Conservation (phyloP, 2,329 filamentous ascomycete genomes). For the Parafenestella ontariensis region DNA sequence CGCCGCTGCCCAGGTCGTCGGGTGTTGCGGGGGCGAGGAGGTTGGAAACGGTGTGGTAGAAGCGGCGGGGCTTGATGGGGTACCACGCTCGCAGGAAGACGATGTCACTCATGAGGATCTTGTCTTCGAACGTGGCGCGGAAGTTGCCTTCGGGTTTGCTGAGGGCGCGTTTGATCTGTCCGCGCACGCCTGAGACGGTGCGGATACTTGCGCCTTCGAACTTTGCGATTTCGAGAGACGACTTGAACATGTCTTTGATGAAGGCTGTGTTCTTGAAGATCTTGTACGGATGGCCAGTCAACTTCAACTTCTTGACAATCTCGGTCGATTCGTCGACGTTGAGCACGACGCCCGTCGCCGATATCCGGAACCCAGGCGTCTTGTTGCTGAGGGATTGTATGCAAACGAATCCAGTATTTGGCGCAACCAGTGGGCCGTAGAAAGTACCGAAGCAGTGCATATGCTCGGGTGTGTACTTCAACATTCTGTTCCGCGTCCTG, state of each 20-base stretch:
- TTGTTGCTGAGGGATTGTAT: constrained; percentile 87
- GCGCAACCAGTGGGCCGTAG: constrained; percentile 92
- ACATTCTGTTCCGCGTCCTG: constrained; percentile 91
- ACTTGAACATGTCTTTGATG: constrained; percentile 98
- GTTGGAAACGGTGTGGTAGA: constrained; percentile 97
- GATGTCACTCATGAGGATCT: constrained; percentile 95
- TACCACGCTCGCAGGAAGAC: constrained; percentile 98
- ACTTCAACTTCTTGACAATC: constrained; percentile 99
- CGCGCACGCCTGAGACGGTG: constrained; percentile 92
- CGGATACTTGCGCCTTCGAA: constrained; percentile 96
- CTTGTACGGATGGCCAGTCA: constrained; percentile 92
- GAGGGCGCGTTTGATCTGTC: constrained; percentile 95
- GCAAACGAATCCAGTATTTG: constrained; percentile 94
- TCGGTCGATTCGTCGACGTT: constrained; percentile 95
- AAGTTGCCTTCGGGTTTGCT: constrained; percentile 94
- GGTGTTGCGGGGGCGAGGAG: constrained; percentile 68
- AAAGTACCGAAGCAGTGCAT: constrained; percentile 99
- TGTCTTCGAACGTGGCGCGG: constrained; percentile 98
- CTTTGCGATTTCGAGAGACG: constrained; percentile 92
- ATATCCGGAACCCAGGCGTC: constrained; percentile 89
- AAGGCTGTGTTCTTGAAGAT: constrained; percentile 99
- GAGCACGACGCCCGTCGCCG: constrained; percentile 90
- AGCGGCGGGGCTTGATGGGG: constrained; percentile 90
- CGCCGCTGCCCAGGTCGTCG: constrained; percentile 38
- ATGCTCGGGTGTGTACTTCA: constrained; percentile 98